Evolutionary conservation across 2,329 filamentous ascomycete genomes (phyloP).

Genomic region (Pseudomassariella vexata): DNA sequence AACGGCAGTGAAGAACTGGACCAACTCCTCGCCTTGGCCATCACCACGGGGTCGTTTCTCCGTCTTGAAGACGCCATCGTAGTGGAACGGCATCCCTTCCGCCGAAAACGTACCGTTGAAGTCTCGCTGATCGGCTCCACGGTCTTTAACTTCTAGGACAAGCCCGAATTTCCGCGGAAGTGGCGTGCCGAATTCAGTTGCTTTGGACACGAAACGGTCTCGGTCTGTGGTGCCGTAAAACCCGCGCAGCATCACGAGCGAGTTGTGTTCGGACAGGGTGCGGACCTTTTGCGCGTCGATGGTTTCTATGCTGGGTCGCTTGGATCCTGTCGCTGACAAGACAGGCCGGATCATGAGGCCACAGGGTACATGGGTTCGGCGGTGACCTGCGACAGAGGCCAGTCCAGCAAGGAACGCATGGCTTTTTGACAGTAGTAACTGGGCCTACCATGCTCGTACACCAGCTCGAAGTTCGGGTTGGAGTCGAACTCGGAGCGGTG

Average conservation of each 20-base stretch:
- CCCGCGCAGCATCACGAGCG: conserved; percentile 46
- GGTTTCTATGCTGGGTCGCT: conserved; percentile 31
- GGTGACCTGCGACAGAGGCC: no score
- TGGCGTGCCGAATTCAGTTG: conserved; percentile 39
- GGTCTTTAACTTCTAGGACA: conserved; percentile 45
- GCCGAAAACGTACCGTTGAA: conserved; percentile 48
- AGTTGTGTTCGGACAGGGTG: conserved; percentile 40
- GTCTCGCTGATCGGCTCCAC: conserved; percentile 33
- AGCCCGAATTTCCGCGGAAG: conserved; percentile 48
- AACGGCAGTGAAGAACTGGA: conserved; percentile 46
- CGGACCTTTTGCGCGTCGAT: conserved; percentile 39
- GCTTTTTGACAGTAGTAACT: conserved; percentile 46
- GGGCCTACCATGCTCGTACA: conserved; percentile 37
- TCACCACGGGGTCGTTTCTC: conserved; percentile 30
- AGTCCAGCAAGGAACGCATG: conserved; percentile 35
- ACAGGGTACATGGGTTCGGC: conserved; percentile 42
- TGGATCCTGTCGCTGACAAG: conserved; percentile 20
- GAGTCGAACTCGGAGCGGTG: conserved; percentile 33
- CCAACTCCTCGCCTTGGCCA: conserved; percentile 33
- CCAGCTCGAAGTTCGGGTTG: conserved; percentile 34
- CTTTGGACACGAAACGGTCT: conserved; percentile 38
- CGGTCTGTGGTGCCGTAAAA: conserved; percentile 41
- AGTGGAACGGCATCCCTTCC: conserved; percentile 54
- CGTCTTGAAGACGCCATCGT: conserved; percentile 51
- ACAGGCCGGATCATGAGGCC: conserved; percentile 36